phyloP scores from a whole-genome alignment of 139 green algal species.

The Diplosphaera chodatii region DNA sequence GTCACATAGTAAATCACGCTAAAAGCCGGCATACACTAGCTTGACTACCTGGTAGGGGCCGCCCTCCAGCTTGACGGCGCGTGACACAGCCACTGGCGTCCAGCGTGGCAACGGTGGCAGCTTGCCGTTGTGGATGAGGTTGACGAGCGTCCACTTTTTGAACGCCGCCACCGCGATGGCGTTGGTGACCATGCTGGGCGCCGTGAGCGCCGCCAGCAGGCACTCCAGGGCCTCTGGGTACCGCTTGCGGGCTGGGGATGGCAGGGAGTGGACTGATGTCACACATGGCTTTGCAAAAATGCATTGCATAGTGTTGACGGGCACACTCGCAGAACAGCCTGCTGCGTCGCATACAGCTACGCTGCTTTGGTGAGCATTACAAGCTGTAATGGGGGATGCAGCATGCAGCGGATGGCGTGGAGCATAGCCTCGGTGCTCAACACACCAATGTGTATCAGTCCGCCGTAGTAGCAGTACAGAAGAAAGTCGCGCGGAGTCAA shows the following conservation, averaged over 20 bases:
- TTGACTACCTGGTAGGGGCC: conserved; percentile 15
- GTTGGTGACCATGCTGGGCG: conserved; percentile 64
- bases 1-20: too few species aligned
- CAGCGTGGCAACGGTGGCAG: conserved; percentile 52
- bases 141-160: conserved; percentile 87
- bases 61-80: conserved; percentile 29
- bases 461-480: conserved; percentile 94
- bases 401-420: too few species aligned
- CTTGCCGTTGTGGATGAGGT: conserved; percentile 64
- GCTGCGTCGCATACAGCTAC: too few species aligned
- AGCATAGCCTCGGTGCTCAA: too few species aligned
- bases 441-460: conserved; percentile 68
- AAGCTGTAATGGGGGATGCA: too few species aligned
- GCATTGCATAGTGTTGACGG: too few species aligned
- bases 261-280: too few species aligned
- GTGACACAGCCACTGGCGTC: conserved; percentile 25
- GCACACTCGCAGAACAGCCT: too few species aligned
- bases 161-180: conserved; percentile 76
- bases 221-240: conserved; percentile 66
- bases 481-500: conserved; percentile 70
- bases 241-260: conserved; percentile 57
- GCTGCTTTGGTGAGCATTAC: too few species aligned
- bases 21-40: too few species aligned
- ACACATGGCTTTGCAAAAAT: too few species aligned
- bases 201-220: conserved; percentile 65